phyloP scores from a whole-genome alignment of 225 moss, liverwort and hornwort genomes.

The Polytrichum commune region DNA sequence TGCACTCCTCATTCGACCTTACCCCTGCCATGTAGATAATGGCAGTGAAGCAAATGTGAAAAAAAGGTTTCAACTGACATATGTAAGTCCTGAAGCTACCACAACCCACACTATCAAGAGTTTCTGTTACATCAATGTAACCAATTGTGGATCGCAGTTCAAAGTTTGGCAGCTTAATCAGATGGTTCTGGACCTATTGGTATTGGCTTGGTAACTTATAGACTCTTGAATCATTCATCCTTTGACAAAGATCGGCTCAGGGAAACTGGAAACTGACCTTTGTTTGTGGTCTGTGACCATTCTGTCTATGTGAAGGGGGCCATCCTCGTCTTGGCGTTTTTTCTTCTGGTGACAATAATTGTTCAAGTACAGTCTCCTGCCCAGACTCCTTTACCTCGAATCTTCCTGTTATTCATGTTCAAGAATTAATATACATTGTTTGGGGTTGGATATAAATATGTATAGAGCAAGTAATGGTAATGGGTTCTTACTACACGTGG shows the following conservation, averaged over 20 bases:
- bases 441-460: no score
- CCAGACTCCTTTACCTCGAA: neutral
- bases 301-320: conserved; percentile 40
- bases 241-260: no score
- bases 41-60: conserved; percentile 31
- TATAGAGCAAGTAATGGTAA: no score
- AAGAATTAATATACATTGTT: no score
- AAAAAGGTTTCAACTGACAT: conserved; percentile 59
- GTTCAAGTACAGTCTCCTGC: conserved; percentile 50
- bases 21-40: conserved; percentile 36
- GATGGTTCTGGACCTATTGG: no score
- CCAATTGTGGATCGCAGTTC: no score
- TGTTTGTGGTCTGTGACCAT: neutral
- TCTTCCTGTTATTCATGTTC: no score
- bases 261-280: neutral
- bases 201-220: no score
- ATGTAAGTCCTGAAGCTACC: conserved; percentile 41
- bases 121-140: neutral
- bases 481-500: neutral
- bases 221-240: no score
- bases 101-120: no score
- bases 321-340: conserved; percentile 68
- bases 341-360: conserved; percentile 65
- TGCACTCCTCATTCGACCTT: conserved; percentile 62
- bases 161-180: no score